Evolutionary conservation across 2,329 filamentous ascomycete genomes (phyloP).

Genomic region (Phoma sp.): DNA sequence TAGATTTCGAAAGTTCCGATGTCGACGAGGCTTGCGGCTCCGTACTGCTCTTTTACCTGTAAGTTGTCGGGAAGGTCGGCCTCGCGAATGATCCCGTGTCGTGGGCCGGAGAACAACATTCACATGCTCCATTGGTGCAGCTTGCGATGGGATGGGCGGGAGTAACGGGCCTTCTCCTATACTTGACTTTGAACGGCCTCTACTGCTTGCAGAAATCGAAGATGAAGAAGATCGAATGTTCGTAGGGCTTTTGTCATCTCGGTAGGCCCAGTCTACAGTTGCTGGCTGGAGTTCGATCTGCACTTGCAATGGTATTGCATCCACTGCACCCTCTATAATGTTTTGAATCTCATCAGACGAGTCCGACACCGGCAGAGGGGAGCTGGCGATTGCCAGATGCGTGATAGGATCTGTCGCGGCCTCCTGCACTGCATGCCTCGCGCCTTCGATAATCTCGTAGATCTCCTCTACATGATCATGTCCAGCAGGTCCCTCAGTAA

Average conservation of each 20-base stretch:
- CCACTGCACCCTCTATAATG: neutral
- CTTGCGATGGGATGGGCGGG: conserved; percentile 28
- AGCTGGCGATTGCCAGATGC: conserved; percentile 28
- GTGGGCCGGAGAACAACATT: conserved; percentile 38
- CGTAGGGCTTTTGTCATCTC: neutral
- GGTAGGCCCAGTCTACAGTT: conserved; percentile 41
- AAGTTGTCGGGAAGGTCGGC: conserved; percentile 25
- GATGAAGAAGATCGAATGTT: conserved; percentile 11
- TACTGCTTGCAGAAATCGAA: conserved; percentile 15
- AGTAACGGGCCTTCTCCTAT: conserved; percentile 32
- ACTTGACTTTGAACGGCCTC: conserved; percentile 19
- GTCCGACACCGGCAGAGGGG: conserved; percentile 28
- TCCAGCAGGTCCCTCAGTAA: conserved; percentile 44
- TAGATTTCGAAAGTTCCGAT: conserved; percentile 12
- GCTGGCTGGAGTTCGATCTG: conserved; percentile 19
- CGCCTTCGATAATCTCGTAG: conserved; percentile 49
- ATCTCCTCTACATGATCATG: conserved; percentile 46
- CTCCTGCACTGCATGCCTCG: conserved; percentile 43
- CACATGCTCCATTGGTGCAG: conserved; percentile 35
- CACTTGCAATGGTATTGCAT: conserved; percentile 1
- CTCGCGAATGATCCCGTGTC: conserved; percentile 32
- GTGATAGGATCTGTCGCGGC: conserved; percentile 30
- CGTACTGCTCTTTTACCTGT: conserved; percentile 2
- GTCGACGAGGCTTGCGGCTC: conserved; percentile 19
- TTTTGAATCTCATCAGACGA: conserved; percentile 4